These are phyloP conservation scores for Seiridium unicorne DNA, from an alignment of 2,329 filamentous ascomycete genomes.

Conservation along the genomic window DNA sequence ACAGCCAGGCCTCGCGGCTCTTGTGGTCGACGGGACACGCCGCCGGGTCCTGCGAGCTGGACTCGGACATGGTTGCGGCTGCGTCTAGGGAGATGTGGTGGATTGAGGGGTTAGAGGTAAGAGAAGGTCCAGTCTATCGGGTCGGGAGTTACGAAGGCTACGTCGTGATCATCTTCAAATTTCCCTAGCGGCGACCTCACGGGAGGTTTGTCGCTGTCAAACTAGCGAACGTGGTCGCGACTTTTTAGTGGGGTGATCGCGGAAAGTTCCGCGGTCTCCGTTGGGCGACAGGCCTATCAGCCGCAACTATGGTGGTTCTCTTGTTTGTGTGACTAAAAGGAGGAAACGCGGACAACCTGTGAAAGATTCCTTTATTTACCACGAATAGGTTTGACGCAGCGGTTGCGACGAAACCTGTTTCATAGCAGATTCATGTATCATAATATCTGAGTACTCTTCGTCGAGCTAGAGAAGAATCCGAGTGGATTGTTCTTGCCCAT, in stretches of 20 bases:
- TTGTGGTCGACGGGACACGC: conserved; percentile 82
- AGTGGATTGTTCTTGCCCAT: too few species aligned
- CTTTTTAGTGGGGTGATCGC: conserved; percentile 1
- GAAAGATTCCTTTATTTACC: too few species aligned
- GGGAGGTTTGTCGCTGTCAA: not conserved
- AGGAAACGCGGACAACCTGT: too few species aligned
- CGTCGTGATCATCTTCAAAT: conserved; percentile 9
- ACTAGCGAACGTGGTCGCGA: not conserved
- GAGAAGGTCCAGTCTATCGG: conserved; percentile 14
- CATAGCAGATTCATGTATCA: too few species aligned
- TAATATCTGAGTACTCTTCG: too few species aligned
- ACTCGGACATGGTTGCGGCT: not conserved
- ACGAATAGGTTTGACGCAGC: too few species aligned
- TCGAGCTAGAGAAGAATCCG: too few species aligned
- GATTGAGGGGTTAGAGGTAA: conserved; percentile 7
- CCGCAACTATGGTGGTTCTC: too few species aligned
- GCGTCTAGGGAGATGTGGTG: not conserved
- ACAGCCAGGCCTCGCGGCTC: conserved; percentile 83
- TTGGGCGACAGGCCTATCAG: too few species aligned
- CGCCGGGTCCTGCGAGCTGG: conserved; percentile 9
- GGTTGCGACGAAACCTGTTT: too few species aligned
- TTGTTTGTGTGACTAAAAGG: too few species aligned
- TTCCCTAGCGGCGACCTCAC: not conserved
- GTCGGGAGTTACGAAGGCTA: conserved; percentile 13
- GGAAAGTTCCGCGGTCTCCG: not conserved